Percentiles rank a stretch among this genome's conserved stretches.
These are phyloP conservation scores for Pythium periplocum DNA, from an alignment of 352 stramenopile species.

Conservation along the genomic window DNA sequence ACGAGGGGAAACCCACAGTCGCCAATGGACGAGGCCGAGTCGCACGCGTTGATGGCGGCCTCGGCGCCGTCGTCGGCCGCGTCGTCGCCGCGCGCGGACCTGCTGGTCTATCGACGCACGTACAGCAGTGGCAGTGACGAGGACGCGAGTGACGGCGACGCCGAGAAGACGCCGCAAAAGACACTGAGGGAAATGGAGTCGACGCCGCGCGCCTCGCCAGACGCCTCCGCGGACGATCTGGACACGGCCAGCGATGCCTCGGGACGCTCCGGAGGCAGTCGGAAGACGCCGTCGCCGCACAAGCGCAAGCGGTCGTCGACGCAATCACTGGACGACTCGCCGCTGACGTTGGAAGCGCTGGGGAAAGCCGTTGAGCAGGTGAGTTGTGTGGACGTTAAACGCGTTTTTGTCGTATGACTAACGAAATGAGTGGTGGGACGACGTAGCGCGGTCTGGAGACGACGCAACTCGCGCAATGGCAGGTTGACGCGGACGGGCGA, in stretches of 20 bases:
- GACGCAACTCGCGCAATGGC: slow-evolving; percentile 27
- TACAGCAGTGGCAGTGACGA: too few species aligned
- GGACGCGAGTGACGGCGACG: too few species aligned
- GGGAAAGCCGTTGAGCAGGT: slow-evolving; percentile 11
- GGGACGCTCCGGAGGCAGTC: neutral
- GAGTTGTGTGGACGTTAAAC: neutral
- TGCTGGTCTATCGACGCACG: too few species aligned
- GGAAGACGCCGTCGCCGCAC: neutral
- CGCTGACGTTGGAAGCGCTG: slow-evolving; percentile 11
- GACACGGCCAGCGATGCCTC: slow-evolving; percentile 1
- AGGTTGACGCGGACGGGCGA: slow-evolving; percentile 30
- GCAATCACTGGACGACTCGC: slow-evolving; percentile 11
- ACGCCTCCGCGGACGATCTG: neutral
- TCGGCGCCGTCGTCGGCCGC: too few species aligned
- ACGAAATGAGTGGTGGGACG: too few species aligned
- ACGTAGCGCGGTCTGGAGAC: slow-evolving; percentile 32
- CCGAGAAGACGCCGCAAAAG: too few species aligned
- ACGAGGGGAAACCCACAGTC: too few species aligned
- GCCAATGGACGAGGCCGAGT: too few species aligned
- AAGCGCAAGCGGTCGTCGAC: slow-evolving; percentile 15
- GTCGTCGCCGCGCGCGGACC: too few species aligned
- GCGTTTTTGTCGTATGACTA: neutral
- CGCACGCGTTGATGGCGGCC: too few species aligned
- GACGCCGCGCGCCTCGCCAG: neutral
- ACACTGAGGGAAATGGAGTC: too few species aligned